Percentiles rank a stretch among this genome's conserved stretches.
These are phyloP conservation scores for Podila clonocystis DNA, from an alignment of 192 early-diverging fungal species.

Conservation along the genomic window DNA sequence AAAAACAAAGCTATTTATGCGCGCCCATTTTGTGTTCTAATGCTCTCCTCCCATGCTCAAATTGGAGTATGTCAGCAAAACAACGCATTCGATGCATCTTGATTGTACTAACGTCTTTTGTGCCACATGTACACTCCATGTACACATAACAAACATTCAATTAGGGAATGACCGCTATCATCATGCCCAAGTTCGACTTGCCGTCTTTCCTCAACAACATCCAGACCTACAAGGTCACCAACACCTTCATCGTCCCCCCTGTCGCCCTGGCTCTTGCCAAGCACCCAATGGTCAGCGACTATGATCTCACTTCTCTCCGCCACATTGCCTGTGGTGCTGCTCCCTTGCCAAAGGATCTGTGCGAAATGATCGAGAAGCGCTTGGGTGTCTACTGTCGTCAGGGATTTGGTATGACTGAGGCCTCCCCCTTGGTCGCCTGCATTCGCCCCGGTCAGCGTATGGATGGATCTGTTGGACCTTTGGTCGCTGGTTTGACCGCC, in stretches of 20 bases:
- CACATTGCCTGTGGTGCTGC: constrained; percentile 82
- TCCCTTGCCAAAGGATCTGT: constrained; percentile 77
- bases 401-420: constrained; percentile 75
- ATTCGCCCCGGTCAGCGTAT: constrained; percentile 17
- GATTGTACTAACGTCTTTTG: constrained; percentile 19
- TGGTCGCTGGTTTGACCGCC: constrained; percentile 53
- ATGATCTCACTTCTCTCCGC: constrained; percentile 73
- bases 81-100: neutral
- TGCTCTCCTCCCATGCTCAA: neutral
- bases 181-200: constrained; percentile 84
- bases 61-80: constrained; percentile 1
- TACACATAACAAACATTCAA: no score
- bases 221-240: constrained; percentile 76
- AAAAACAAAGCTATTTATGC: neutral
- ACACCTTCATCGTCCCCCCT: constrained; percentile 74
- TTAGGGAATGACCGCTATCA: constrained; percentile 67
- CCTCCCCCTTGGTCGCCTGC: constrained; percentile 39
- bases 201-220: constrained; percentile 67
- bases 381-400: constrained; percentile 54
- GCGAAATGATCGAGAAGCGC: constrained; percentile 55
- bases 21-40: neutral
- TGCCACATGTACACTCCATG: constrained; percentile 24
- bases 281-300: constrained; percentile 77
- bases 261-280: constrained; percentile 78
- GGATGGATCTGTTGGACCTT: constrained; percentile 57